Conservation (phyloP, 768 basidiomycete genomes). For the Leucocoprinus birnbaumii region DNA sequence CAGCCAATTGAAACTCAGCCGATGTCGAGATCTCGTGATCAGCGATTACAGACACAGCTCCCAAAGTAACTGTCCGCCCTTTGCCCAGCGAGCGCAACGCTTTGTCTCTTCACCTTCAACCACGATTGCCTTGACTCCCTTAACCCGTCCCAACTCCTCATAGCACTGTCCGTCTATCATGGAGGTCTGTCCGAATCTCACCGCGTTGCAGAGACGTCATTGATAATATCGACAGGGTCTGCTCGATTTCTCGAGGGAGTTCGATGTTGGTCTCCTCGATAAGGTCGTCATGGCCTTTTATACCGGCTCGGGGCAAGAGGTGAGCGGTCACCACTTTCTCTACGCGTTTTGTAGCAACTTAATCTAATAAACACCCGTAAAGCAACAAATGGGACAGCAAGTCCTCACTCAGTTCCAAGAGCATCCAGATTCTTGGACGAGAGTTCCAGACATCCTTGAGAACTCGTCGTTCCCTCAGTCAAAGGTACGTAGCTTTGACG, state of each 20-base stretch:
- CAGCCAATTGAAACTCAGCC: constrained; percentile 17
- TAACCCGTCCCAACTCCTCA: constrained; percentile 14
- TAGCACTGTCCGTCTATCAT: constrained; percentile 30
- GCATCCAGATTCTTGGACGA: constrained; percentile 93
- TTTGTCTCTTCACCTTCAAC: constrained; percentile 18
- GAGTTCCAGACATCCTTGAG: constrained; percentile 93
- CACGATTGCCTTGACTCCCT: constrained; percentile 15
- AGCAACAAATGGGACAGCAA: constrained; percentile 97
- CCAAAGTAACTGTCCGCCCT: constrained; percentile 31
- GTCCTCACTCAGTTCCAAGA: constrained; percentile 96
- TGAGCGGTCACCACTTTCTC: constrained; percentile 29
- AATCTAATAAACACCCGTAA: constrained; percentile 22
- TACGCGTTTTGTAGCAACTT: constrained; percentile 16
- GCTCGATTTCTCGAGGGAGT: constrained; percentile 91
- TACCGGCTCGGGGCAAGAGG: constrained; percentile 81
- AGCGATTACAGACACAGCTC: constrained; percentile 17
- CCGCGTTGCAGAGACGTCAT: constrained; percentile 2
- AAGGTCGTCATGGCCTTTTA: constrained; percentile 92
- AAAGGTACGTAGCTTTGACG: constrained; percentile 49
- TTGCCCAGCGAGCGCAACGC: constrained; percentile 32
- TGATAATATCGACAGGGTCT: constrained; percentile 54
- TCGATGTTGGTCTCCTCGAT: constrained; percentile 92
- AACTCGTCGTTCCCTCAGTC: constrained; percentile 80
- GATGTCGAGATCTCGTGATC: constrained; percentile 22
- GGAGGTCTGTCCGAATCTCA: constrained; percentile 38